Percentiles rank a stretch among this genome's conserved stretches.
phyloP scores from a whole-genome alignment of 176 grass and related monocot genomes.

The barley (Hordeum vulgare) region MorexV3_pseudomolecules_assembly NC_058521.1:31951008-31951507 shows the following conservation, averaged over 20 bases:
- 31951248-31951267: slow-evolving; percentile 70
- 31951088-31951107: no score
- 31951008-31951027: background rate
- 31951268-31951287: slow-evolving; percentile 56
- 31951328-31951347: background rate
- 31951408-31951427: background rate
- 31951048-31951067: background rate
- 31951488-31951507: no score
- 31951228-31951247: slow-evolving; percentile 26
- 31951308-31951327: slow-evolving; percentile 17
- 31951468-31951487: no score
- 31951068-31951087: background rate
- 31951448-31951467: background rate
- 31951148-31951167: no score
- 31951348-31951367: no score
- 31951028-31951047: no score
- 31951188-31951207: background rate
- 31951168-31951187: no score
- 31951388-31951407: background rate
- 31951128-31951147: no score
- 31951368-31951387: background rate
- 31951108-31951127: no score
- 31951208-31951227: background rate
- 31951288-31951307: slow-evolving; percentile 43
- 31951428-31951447: background rate